Conservation (phyloP, 108 stramenopile genomes). For the Seminavis robusta region DNA sequence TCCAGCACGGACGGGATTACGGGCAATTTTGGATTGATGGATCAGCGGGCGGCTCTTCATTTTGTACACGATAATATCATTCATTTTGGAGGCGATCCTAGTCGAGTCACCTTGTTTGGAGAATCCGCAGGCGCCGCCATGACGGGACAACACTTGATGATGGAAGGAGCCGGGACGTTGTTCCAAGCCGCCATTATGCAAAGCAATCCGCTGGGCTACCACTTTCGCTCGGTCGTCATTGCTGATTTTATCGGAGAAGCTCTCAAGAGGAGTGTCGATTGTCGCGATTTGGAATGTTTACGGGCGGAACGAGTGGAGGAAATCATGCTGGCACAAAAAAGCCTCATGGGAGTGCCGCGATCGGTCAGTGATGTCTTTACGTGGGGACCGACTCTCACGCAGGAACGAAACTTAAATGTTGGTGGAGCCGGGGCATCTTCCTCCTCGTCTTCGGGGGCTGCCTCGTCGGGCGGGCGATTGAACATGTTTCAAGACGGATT, state of each 20-base stretch:
- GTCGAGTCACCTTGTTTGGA: constrained; percentile 81
- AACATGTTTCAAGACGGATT: constrained; percentile 15
- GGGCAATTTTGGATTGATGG: constrained; percentile 70
- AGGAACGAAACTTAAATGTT: constrained; percentile 22
- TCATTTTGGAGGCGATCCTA: constrained; percentile 84
- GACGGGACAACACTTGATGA: constrained; percentile 73
- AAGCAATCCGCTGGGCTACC: constrained; percentile 76
- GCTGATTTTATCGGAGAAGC: constrained; percentile 84
- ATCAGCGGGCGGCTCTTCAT: constrained; percentile 76
- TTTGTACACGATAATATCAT: constrained; percentile 76
- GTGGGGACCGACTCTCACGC: constrained; percentile 65
- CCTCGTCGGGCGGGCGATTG: too few species aligned
- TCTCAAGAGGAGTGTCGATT: constrained; percentile 68
- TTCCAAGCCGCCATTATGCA: constrained; percentile 70
- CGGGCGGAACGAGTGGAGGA: constrained; percentile 72
- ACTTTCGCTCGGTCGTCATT: constrained; percentile 67
- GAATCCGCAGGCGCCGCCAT: constrained; percentile 81
- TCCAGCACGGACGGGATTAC: constrained; percentile 33
- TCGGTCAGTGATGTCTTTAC: constrained; percentile 68
- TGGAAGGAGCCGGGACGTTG: constrained; percentile 57
- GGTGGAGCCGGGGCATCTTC: constrained; percentile 7
- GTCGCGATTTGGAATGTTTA: constrained; percentile 69
- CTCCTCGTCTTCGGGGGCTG: neutral
- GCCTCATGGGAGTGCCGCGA: constrained; percentile 70
- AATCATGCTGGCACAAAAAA: constrained; percentile 70